Evolutionary conservation across 192 early-diverging fungal species (phyloP).

Genomic region (Lobosporangium transversale): DNA sequence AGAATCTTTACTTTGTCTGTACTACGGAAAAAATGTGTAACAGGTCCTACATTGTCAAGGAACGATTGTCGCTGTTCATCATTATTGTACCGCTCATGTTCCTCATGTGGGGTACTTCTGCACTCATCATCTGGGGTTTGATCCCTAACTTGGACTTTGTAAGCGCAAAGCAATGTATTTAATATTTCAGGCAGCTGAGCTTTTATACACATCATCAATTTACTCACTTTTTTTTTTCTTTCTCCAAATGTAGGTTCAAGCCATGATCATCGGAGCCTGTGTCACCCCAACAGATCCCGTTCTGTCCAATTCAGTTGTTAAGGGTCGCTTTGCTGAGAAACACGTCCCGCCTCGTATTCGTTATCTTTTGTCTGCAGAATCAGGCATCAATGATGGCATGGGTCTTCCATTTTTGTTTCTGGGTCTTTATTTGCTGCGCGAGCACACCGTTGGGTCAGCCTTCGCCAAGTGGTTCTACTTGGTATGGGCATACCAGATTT

Average conservation of each 20-base stretch:
- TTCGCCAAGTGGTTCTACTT: slow-evolving; percentile 84
- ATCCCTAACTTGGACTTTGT: slow-evolving; percentile 65
- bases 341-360: slow-evolving; percentile 82
- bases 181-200: too few species aligned
- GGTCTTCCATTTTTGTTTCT: slow-evolving; percentile 87
- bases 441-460: slow-evolving; percentile 63
- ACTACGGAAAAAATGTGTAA: too few species aligned
- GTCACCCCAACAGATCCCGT: slow-evolving; percentile 94
- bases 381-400: slow-evolving; percentile 60
- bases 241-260: slow-evolving; percentile 67
- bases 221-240: background rate
- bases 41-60: slow-evolving; percentile 69
- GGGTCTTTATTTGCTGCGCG: slow-evolving; percentile 73
- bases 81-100: slow-evolving; percentile 85
- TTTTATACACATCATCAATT: too few species aligned
- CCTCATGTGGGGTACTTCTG: slow-evolving; percentile 80
- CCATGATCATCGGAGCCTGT: slow-evolving; percentile 84
- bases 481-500: slow-evolving; percentile 83
- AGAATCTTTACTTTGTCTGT: background rate
- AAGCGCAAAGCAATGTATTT: slow-evolving; percentile 13
- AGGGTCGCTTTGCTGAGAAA: slow-evolving; percentile 92
- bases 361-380: slow-evolving; percentile 79
- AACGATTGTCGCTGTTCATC: slow-evolving; percentile 71
- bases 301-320: slow-evolving; percentile 92
- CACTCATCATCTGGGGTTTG: slow-evolving; percentile 71